Evolutionary conservation across 2,329 filamentous ascomycete species (phyloP).

Genomic region (Mariannaea elegans): DNA sequence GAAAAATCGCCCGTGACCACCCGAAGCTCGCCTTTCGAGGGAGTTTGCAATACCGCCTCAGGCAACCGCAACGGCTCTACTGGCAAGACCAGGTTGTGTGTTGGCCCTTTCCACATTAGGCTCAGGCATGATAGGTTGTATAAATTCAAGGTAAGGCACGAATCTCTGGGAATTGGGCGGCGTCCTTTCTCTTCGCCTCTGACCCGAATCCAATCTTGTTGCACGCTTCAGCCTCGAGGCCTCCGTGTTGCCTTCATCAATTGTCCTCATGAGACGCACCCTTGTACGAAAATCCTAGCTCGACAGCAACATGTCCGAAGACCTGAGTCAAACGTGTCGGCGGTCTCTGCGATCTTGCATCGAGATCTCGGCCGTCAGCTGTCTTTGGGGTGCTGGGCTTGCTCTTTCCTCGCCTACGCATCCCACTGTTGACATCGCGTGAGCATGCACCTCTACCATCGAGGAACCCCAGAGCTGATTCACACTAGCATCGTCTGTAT

Average conservation of each 20-base stretch:
- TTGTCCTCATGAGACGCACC: not conserved
- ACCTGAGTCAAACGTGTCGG: slow-evolving; percentile 1
- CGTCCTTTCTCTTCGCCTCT: not conserved
- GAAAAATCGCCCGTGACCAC: not conserved
- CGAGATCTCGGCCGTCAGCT: slow-evolving; percentile 25
- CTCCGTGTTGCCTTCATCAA: not conserved
- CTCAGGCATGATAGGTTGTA: not conserved
- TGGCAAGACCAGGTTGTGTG: not conserved
- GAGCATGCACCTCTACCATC: slow-evolving; percentile 5
- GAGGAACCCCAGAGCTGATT: slow-evolving; percentile 18
- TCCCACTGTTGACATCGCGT: slow-evolving; percentile 25
- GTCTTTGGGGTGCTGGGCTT: slow-evolving; percentile 28
- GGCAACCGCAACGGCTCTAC: slow-evolving; percentile 1
- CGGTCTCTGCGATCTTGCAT: slow-evolving; percentile 6
- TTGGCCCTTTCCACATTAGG: not conserved
- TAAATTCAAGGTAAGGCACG: not conserved
- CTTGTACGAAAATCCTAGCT: not conserved
- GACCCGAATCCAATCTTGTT: not conserved
- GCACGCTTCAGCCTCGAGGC: not conserved
- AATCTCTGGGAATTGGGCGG: not conserved
- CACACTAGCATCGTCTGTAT: slow-evolving; percentile 22
- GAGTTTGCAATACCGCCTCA: not conserved
- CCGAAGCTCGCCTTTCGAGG: not conserved
- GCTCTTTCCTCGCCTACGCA: slow-evolving; percentile 25
- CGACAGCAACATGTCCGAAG: slow-evolving; percentile 15